Percentiles rank a stretch among this genome's conserved stretches.
These are phyloP conservation scores for Cucurbita maxima DNA, from an alignment of 306 rosid genomes.

Conservation along the genomic window DNA sequence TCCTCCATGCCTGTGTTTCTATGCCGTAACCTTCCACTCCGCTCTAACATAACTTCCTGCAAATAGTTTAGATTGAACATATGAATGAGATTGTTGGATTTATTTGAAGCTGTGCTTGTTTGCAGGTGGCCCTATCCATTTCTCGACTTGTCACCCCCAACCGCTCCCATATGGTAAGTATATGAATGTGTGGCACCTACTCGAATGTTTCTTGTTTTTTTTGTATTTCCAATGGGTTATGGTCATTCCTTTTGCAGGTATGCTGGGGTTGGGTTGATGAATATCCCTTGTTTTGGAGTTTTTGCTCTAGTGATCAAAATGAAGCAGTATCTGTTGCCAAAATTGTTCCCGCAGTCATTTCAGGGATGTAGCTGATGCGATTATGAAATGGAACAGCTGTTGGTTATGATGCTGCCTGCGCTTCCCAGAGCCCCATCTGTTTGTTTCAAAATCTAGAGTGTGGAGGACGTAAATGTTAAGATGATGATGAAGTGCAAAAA, in stretches of 20 bases:
- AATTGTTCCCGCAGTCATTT: conserved; percentile 35
- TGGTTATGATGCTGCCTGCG: background rate
- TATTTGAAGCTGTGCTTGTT: background rate
- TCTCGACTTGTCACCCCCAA: conserved; percentile 60
- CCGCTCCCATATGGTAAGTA: conserved; percentile 77
- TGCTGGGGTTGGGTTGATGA: conserved; percentile 49
- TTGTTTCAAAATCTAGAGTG: background rate
- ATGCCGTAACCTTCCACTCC: conserved; percentile 29
- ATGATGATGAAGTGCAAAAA: background rate
- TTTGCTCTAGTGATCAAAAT: conserved; percentile 42
- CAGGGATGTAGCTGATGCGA: background rate
- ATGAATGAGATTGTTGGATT: background rate
- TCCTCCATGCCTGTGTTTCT: conserved; percentile 44
- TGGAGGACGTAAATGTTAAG: background rate
- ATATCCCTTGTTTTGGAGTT: conserved; percentile 54
- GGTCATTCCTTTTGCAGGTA: conserved; percentile 33
- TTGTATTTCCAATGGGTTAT: background rate
- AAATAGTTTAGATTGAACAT: background rate
- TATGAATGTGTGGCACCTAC: background rate
- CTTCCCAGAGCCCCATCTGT: background rate
- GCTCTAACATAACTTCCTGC: conserved; percentile 1
- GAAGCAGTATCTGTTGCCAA: conserved; percentile 35
- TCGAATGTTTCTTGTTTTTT: background rate
- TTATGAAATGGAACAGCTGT: background rate
- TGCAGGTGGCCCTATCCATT: conserved; percentile 96